phyloP scores from a whole-genome alignment of 2,329 filamentous ascomycete species.

The Colletotrichum siamense region DNA sequence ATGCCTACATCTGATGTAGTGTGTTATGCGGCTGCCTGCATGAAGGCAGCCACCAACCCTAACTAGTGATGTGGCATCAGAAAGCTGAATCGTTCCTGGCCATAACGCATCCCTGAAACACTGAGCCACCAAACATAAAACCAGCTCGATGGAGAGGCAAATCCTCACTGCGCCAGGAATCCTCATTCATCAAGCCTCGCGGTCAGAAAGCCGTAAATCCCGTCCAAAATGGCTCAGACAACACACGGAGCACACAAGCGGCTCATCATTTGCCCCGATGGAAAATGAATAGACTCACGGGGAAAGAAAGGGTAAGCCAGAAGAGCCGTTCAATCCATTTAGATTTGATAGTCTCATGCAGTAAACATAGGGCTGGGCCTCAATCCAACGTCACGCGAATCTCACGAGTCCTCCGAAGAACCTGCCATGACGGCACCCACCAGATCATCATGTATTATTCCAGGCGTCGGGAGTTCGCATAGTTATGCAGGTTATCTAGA shows the following conservation, averaged over 20 bases:
- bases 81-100: not conserved
- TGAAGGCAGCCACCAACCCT: not conserved
- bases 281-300: constrained; percentile 56
- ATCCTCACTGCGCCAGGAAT: not conserved
- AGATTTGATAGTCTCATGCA: not conserved
- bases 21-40: not conserved
- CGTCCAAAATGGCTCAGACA: not conserved
- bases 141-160: not conserved
- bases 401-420: constrained; percentile 58
- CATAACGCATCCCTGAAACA: not conserved
- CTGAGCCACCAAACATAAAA: not conserved
- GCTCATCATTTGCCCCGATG: constrained; percentile 57
- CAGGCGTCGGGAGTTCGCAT: constrained; percentile 62
- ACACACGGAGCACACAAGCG: constrained; percentile 39
- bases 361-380: not conserved
- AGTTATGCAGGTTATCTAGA: constrained; percentile 50
- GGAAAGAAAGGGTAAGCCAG: constrained; percentile 39
- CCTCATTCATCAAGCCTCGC: not conserved
- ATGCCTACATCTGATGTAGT: not conserved
- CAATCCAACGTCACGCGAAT: constrained; percentile 68
- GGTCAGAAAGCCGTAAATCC: not conserved
- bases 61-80: not conserved
- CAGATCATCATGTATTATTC: constrained; percentile 66
- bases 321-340: constrained; percentile 35
- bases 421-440: constrained; percentile 53